Conservation (phyloP, 257 asterid genomes). For the Perilla frutescens region DNA sequence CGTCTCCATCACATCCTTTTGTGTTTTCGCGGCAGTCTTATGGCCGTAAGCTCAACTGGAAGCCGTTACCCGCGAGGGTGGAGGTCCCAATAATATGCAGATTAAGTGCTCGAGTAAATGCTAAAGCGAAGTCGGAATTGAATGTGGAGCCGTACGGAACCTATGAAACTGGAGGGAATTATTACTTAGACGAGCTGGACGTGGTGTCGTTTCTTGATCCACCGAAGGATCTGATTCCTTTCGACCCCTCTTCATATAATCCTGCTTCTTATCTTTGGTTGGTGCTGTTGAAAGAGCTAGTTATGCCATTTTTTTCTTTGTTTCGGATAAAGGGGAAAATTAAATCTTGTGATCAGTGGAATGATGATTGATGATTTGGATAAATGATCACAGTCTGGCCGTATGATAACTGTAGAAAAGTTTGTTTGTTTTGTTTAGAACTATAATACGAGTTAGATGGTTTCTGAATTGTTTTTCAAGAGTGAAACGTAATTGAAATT, state of each 20-base stretch:
- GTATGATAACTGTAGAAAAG: background rate
- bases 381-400: background rate
- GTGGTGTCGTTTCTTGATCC: constrained; percentile 81
- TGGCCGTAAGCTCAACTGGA: constrained; percentile 34
- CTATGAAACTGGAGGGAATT: constrained; percentile 41
- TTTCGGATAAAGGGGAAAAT: background rate
- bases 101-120: constrained; percentile 43
- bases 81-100: constrained; percentile 21
- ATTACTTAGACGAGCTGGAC: constrained; percentile 68
- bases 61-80: background rate
- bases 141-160: constrained; percentile 54
- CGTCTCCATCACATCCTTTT: constrained; percentile 4
- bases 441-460: background rate
- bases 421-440: background rate
- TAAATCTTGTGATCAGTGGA: background rate
- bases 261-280: constrained; percentile 91
- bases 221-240: constrained; percentile 73
- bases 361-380: background rate
- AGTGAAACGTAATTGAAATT: background rate
- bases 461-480: background rate
- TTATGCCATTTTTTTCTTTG: background rate
- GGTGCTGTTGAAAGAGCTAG: constrained; percentile 21
- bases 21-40: constrained; percentile 15
- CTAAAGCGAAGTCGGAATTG: constrained; percentile 47
- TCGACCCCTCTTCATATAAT: constrained; percentile 79